Evolutionary conservation across 1,139 yeast genomes (phyloP), one percentile per base, ranked within the genome.

Genomic region (Saccharomyces pastorianus): DNA sequence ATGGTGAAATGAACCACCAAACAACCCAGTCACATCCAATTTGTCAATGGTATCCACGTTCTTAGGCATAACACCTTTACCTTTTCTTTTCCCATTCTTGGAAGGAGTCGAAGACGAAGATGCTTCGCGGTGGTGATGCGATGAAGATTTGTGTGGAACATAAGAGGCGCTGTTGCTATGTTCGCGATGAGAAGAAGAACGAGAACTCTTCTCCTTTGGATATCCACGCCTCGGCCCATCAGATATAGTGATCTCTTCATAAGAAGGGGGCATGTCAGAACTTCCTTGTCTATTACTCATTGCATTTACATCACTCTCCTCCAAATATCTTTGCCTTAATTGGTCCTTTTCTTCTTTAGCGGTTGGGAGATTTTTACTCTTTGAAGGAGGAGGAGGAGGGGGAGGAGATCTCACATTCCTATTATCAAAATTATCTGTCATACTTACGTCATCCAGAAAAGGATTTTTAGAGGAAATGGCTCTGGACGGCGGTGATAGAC

Each of bases 1-100:
- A 70, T 93, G 99, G 71, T 93, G 99, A 78, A 93, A 93, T 0
- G 93, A 88, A 28, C 88, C 87, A n/a, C 97, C 97, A 68, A 88
- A 91, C 60, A 93, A 78, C 0, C 96, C 98, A 6, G 98, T 90
- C 41, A 91, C 98, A 69, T 93, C 99, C 62, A 93, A 77, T 71
- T 87, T 88, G 73, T 93, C 99, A 64, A 93, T 93, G 4, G 96
- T 88, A 67, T 93, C 99, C 60, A 93, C 81, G 48, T 69, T 76
- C 53, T 69, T 68, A 9, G 71, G 68, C 14, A 62, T 58, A 31
- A 66, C 59, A 61, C 82, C 82, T 62, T 83, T 82, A 26, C 79
- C 70, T 65, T 79, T 77, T 54, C 75, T 72, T 56, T 76, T 71
- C 57, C 75, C 71, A 58, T 74, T 75, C 23, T 73, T 57, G 6